Base-by-base conservation (phyloP, 2,329 filamentous ascomycete species). In the Fusarium chuoi region DNA sequence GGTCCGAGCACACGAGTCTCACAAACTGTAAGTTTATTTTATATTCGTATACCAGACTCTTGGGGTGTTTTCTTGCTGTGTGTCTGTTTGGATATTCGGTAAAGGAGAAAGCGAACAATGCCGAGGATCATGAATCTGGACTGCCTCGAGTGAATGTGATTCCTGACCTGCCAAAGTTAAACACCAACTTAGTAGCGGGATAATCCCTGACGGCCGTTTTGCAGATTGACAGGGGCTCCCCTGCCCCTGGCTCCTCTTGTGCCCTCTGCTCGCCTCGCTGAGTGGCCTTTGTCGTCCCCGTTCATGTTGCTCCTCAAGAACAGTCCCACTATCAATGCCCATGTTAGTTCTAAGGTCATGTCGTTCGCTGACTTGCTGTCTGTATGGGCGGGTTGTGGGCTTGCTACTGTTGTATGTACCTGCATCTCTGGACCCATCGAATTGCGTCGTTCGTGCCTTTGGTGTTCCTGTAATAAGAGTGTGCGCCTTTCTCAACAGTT, bases 161-260 rank as follows among this genome's bases (percentile, higher is more conserved):
- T 66, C 56, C 49, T 42, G 26, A 57, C 36, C 64, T 73, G 71
- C 68, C 56, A 70, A 45, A 72, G 56, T 45, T 60, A 66, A 57
- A 61, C 44, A 56, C 59, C 39, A 49, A 26, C 67, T 38, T 42
- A 56, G 44, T 62, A 73, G 61, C 44, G 59, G 62, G 46, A 58
- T 62, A 55, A 62, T 68, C 61, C 73, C 73, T 70, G 73, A 54
- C 36, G 64, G 71, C 74, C 73, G 74, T 74, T 76, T 76, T 69
- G 74, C 28, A 64, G 51, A 46, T 42, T 17, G 51, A 68, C 70
- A 69, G 36, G 73, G 63, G 35, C 4, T 18, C 36, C 60, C 61
- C n/a, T 65, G 41, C 59, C 59, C 65, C 62, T 60, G 52, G 30
- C 44, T 62, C 58, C 58, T 69, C 52, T 60, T 62, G 48, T 66